Evolutionary conservation across 108 stramenopile species (phyloP), one percentile per base, ranked within the genome.

Genomic region (Pseudonitzschia pungens): DNA sequence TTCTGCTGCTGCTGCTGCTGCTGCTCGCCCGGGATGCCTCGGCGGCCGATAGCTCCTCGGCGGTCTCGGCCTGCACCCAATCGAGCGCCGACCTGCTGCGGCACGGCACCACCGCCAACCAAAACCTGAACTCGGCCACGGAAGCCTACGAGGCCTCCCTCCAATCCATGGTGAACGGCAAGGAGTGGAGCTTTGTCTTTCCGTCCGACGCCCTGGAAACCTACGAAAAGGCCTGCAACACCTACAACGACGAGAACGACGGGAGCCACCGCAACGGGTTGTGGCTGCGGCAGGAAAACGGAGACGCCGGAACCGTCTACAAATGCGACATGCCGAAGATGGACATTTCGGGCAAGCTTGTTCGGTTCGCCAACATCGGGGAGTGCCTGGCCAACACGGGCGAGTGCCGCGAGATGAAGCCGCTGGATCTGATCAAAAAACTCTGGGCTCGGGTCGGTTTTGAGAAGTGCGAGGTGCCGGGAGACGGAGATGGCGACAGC

Each of bases 321-420:
- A 27, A 9, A 10, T 58, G 57, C 29, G 57, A 58, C 29, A 14
- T 58, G 21, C 57, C 57, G 27, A 4, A 22, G 15, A 22, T 58
- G 24, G 14, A 27, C 27, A 24, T 58, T 4, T 4, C 8, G 27
- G 57, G 57, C 10, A 58, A 27, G 14, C 15, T 24, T 4, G 57
- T 58, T 4, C 6, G 5, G 14, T 31, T 58, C 12, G 0, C 15
- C 14, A 28, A 28, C 14, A 65, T 43, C 24, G 64, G 64, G 22
- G 18, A 40, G 36, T 65, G 64, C 33, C 33, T 65, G 31, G 64
- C 64, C 36, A 65, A 65, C n/a, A 65, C 64, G 33, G 20, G 26
- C 28, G 64, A 36, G 33, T 65, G 64, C 33, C 36, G 36, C 11
- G 7, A 14, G 12, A 41, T 22, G 14, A 41, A 6, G 4, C 33